phyloP scores from a whole-genome alignment of 2,329 filamentous ascomycete genomes.

The Trichothecium sympodiale region DNA sequence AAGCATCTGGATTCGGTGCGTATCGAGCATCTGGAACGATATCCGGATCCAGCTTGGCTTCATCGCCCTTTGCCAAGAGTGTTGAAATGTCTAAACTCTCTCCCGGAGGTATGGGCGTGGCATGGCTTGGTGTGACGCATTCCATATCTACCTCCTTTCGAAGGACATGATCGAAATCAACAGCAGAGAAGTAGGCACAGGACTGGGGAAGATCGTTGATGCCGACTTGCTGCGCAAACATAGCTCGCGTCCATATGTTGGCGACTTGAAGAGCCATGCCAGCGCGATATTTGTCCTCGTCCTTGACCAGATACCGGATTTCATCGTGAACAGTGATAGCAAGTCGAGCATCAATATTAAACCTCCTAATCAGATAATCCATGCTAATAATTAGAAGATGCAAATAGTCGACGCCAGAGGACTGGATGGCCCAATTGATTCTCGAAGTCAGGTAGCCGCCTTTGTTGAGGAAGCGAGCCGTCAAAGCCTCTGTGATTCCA shows the following conservation, averaged over 20 bases:
- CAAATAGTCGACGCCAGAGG: slow-evolving; percentile 91
- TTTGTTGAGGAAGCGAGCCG: slow-evolving; percentile 76
- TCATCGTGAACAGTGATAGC: slow-evolving; percentile 96
- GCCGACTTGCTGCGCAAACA: slow-evolving; percentile 95
- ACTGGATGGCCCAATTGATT: slow-evolving; percentile 99
- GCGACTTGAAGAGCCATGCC: slow-evolving; percentile 90
- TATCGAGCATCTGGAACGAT: slow-evolving; percentile 41
- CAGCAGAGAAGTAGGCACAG: slow-evolving; percentile 89
- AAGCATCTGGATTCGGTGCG: slow-evolving; percentile 48
- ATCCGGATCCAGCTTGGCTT: slow-evolving; percentile 57
- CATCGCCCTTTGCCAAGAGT: slow-evolving; percentile 62
- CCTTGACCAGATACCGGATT: slow-evolving; percentile 82
- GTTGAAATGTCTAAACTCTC: slow-evolving; percentile 74
- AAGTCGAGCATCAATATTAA: slow-evolving; percentile 73
- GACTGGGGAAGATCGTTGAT: slow-evolving; percentile 90
- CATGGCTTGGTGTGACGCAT: slow-evolving; percentile 84
- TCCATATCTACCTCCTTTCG: slow-evolving; percentile 98
- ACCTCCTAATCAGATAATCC: slow-evolving; percentile 83
- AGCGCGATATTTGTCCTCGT: slow-evolving; percentile 75
- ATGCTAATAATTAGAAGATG: slow-evolving; percentile 88
- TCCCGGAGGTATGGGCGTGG: slow-evolving; percentile 65
- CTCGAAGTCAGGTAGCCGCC: slow-evolving; percentile 90
- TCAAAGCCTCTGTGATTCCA: slow-evolving; percentile 90
- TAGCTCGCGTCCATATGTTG: slow-evolving; percentile 93
- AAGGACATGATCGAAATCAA: slow-evolving; percentile 92